Conservation (phyloP, 352 stramenopile genomes). For the Bremia lactucae region DNA sequence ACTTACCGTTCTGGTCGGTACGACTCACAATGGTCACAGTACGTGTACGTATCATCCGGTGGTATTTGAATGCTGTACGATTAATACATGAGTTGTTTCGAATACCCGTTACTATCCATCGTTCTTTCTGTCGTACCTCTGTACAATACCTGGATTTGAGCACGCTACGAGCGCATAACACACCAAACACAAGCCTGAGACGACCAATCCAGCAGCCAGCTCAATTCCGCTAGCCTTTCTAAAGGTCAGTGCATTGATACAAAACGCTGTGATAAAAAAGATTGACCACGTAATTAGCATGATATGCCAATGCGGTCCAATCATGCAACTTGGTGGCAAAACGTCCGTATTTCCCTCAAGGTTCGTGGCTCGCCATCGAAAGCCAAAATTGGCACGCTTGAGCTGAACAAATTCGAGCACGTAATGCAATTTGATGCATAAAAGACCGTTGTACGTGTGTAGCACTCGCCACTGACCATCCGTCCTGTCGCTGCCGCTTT, state of each 20-base stretch:
- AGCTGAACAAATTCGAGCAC: conserved; percentile 47
- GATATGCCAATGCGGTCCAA: conserved; percentile 73
- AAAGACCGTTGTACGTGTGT: conserved; percentile 1
- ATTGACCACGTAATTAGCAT: conserved; percentile 52
- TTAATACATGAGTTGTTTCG: neutral
- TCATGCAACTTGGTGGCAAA: conserved; percentile 33
- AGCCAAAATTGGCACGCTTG: conserved; percentile 37
- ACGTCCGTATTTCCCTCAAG: conserved; percentile 4
- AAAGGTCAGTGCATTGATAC: conserved; percentile 43
- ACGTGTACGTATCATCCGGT: conserved; percentile 52
- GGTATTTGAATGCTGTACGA: conserved; percentile 24
- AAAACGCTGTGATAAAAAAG: conserved; percentile 28
- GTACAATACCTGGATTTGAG: conserved; percentile 61
- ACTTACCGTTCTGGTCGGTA: conserved; percentile 59
- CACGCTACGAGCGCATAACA: conserved; percentile 71
- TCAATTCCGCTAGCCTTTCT: conserved; percentile 33
- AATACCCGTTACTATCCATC: neutral
- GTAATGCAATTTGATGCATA: conserved; percentile 4
- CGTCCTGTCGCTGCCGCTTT: conserved; percentile 3
- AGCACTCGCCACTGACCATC: conserved; percentile 17
- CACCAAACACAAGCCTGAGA: conserved; percentile 41
- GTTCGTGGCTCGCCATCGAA: conserved; percentile 25
- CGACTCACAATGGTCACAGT: conserved; percentile 70
- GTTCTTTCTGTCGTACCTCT: conserved; percentile 21
- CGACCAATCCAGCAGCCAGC: conserved; percentile 33